Percentiles rank a stretch among this genome's conserved stretches.
Evolutionary conservation across 257 asterid genomes (phyloP).

Genomic region (Misopates orontium): DNA sequence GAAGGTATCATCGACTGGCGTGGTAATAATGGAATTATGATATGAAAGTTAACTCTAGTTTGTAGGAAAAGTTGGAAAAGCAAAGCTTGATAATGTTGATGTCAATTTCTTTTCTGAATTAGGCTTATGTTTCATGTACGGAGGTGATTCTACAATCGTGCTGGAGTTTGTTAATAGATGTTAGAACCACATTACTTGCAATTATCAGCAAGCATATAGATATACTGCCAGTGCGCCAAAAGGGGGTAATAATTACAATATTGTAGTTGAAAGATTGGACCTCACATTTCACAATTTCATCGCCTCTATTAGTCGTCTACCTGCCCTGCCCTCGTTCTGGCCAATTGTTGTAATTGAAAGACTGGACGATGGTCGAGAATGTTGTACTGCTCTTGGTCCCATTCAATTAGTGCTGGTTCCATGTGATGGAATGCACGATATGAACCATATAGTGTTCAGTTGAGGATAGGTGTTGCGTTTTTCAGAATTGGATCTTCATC

Average conservation of each 20-base stretch:
- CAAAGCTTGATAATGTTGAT: slow-evolving; percentile 6
- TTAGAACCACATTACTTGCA: not conserved
- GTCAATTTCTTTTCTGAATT: not conserved
- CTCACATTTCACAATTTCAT: not conserved
- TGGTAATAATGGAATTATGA: slow-evolving; percentile 4
- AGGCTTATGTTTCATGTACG: not conserved
- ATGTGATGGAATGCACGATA: not conserved
- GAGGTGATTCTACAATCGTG: not conserved
- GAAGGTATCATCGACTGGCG: slow-evolving; percentile 18
- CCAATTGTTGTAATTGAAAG: no score
- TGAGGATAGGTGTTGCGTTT: no score
- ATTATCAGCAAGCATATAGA: not conserved
- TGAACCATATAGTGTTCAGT: no score
- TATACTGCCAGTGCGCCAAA: not conserved
- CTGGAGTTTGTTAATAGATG: slow-evolving; percentile 6
- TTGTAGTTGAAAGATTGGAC: not conserved
- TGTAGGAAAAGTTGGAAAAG: slow-evolving; percentile 4
- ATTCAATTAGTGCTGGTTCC: not conserved
- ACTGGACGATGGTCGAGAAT: no score
- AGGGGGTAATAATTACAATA: not conserved
- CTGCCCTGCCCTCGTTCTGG: not conserved
- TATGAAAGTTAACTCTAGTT: not conserved
- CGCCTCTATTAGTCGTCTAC: not conserved
- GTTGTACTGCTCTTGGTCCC: not conserved
- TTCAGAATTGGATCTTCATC: no score